Percentiles rank a stretch among this genome's conserved stretches.
Evolutionary conservation across 148 eudicot genomes (phyloP).

Genomic region (Rhododendron kiyosumense): DNA sequence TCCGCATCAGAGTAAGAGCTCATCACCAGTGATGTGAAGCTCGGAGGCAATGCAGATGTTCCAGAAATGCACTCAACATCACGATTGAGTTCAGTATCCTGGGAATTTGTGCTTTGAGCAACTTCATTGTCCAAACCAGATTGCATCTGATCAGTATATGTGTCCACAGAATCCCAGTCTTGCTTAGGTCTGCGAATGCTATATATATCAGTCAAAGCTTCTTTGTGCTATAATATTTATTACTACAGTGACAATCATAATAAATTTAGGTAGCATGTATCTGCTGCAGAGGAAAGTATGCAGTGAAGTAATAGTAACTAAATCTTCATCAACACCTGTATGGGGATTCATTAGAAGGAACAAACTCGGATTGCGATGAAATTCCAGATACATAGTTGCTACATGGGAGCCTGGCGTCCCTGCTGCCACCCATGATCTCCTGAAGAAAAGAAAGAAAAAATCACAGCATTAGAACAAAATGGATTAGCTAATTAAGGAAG

Average conservation of each 20-base stretch:
- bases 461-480: neutral
- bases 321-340: conserved; percentile 25
- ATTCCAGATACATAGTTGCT: conserved; percentile 25
- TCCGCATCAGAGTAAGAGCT: neutral
- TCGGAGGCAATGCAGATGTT: neutral
- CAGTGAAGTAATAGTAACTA: neutral
- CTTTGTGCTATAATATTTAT: neutral
- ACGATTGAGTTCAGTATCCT: neutral
- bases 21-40: neutral
- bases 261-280: neutral
- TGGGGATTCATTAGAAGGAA: conserved; percentile 27
- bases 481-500: neutral
- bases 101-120: neutral
- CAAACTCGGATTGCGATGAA: conserved; percentile 53
- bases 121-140: conserved; percentile 1
- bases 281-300: neutral
- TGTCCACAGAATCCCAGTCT: conserved; percentile 26
- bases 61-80: neutral
- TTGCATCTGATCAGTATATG: conserved; percentile 17
- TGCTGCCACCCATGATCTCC: conserved; percentile 40
- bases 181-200: conserved; percentile 36
- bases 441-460: conserved; percentile 13
- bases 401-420: conserved; percentile 9
- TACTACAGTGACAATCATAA: neutral
- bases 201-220: neutral